Conservation (phyloP, 352 stramenopile genomes). For the Phytophthora crassamura region DNA sequence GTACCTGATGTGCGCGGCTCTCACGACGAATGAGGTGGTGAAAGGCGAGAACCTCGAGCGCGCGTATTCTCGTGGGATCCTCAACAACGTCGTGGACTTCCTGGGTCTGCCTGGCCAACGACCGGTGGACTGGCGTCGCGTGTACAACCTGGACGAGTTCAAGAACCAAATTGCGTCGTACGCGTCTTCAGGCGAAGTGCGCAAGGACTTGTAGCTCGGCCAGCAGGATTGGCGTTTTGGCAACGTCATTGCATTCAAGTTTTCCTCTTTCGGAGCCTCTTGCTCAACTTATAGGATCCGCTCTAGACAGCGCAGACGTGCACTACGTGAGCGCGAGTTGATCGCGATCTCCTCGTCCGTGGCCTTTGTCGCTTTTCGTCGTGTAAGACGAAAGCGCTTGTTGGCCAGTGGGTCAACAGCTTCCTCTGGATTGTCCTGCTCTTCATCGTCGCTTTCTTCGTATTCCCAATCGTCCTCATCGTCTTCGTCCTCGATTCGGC, state of each 20-base stretch:
- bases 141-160: constrained; percentile 71
- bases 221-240: neutral
- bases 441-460: constrained; percentile 23
- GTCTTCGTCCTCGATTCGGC: constrained; percentile 31
- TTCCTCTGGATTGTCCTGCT: constrained; percentile 31
- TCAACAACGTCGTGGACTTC: constrained; percentile 72
- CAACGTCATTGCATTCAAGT: too few relatives aligned
- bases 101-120: constrained; percentile 44
- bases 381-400: constrained; percentile 67
- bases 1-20: constrained; percentile 62
- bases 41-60: constrained; percentile 64
- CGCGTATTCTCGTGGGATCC: constrained; percentile 63
- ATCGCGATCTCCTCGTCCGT: constrained; percentile 61
- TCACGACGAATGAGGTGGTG: constrained; percentile 86
- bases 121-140: constrained; percentile 58
- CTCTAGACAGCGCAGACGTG: constrained; percentile 78
- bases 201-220: constrained; percentile 37
- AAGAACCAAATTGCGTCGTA: constrained; percentile 25
- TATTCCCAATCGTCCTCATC: constrained; percentile 28
- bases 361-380: constrained; percentile 75
- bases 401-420: constrained; percentile 29
- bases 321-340: constrained; percentile 78
- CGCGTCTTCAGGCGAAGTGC: constrained; percentile 8
- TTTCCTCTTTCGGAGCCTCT: too few relatives aligned
- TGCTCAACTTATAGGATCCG: constrained; percentile 41